Conservation (phyloP, 495 filamentous ascomycete species). For the Neurospora sp. region DNA sequence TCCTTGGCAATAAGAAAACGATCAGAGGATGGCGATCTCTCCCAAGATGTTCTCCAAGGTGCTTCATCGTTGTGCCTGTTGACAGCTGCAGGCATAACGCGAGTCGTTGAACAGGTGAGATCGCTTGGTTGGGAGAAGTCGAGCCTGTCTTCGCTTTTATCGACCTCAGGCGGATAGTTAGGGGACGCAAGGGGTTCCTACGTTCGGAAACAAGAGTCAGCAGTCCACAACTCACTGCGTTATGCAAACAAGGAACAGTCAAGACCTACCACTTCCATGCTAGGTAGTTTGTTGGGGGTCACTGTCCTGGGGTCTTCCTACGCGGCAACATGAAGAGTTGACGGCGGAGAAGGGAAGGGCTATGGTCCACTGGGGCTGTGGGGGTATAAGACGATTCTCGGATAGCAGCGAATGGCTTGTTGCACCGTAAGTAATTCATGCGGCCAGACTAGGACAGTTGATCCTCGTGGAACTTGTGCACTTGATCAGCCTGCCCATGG, state of each 20-base stretch:
- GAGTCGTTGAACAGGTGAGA: neutral
- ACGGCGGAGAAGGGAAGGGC: too few relatives aligned
- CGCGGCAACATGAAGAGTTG: neutral
- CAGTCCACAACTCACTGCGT: neutral
- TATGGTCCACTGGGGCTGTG: accelerated
- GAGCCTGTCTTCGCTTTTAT: accelerated
- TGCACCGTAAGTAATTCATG: too few relatives aligned
- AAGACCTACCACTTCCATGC: neutral
- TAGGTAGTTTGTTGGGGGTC: neutral
- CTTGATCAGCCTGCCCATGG: too few relatives aligned
- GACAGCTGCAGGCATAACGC: too few relatives aligned
- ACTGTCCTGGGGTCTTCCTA: neutral
- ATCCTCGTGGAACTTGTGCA: too few relatives aligned
- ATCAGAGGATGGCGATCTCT: accelerated
- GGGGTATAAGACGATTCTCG: too few relatives aligned
- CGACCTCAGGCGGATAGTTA: neutral
- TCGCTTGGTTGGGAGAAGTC: neutral
- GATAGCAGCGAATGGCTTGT: too few relatives aligned
- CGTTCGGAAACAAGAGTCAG: neutral
- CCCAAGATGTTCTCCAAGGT: neutral
- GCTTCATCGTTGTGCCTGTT: neutral
- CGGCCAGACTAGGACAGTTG: too few relatives aligned
- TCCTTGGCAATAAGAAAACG: neutral
- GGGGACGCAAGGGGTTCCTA: neutral
- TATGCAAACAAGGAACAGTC: neutral